Base-by-base conservation (phyloP, 2,329 filamentous ascomycete genomes). In the Chalara sp. region DNA sequence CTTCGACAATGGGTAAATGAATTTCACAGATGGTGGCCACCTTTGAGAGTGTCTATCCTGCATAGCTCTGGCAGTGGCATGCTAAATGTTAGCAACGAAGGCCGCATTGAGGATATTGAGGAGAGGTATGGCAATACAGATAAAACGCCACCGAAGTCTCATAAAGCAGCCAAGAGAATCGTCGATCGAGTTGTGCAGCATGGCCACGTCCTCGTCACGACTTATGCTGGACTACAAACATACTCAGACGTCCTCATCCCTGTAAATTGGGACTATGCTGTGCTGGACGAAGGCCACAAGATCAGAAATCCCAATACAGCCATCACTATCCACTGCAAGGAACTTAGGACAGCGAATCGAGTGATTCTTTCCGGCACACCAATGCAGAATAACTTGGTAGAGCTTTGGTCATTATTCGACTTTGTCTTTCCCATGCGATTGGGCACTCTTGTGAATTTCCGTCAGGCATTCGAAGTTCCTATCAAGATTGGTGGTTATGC, bases 11-110 rank as follows among this genome's bases (percentile, higher is more conserved):
- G 93, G 93, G 93, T 96, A 10, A 95, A 95, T 57, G 93, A 99
- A 64, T 97, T 99, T 61, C 95, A 99, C 69, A 83, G 86, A 10
- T 99, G 95, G 95, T 99, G 95, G 95, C 93, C 93, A n/a, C 86
- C 93, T n/a, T 74, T 99, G 32, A 81, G 95, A 41, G 93, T 99
- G 5, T 95, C 91, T 0, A 97, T 99, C 55, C 68, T 99, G 46
- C 93, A 99, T 65, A 89, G 89, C 1, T 96, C 93, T 5, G 93
- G 93, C 3, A 97, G 90, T 66, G 95, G 93, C 13, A 97, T 99
- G 92, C 73, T 96, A 48, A 90, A 95, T 57, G 74, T 95, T 29
- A 75, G 74, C 33, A 75, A 76, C 46, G 87, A 92, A 66, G 80
- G 80, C 32, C 67, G 63, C 28, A 65, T 73, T n/a, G 71, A 83